phyloP scores from a whole-genome alignment of 75 land plant species.

The Picea glauca region DNA sequence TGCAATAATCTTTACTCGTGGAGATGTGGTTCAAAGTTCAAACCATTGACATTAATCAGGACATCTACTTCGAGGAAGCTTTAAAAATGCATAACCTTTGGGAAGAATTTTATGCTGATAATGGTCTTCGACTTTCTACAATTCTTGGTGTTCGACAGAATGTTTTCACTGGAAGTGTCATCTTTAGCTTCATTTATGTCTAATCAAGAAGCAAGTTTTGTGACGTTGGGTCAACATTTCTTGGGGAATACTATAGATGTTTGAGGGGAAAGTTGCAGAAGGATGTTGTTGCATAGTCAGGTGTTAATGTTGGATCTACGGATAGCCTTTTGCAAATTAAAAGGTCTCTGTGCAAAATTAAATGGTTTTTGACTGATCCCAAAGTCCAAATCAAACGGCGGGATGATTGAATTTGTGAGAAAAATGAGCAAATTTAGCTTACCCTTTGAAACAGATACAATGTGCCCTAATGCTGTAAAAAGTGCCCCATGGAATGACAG shows the following conservation, averaged over 20 bases:
- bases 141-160: conserved; percentile 93
- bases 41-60: conserved; percentile 97
- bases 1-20: conserved; percentile 40
- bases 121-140: conserved; percentile 73
- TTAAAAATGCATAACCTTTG: conserved; percentile 96
- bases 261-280: no score
- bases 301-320: no score
- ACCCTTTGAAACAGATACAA: no score
- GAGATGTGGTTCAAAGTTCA: conserved; percentile 71
- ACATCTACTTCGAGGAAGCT: conserved; percentile 95
- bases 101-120: conserved; percentile 72
- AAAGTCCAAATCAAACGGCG: no score
- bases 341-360: no score
- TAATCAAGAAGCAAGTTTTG: conserved; percentile 89
- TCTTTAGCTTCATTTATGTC: conserved; percentile 90
- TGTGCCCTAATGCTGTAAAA: no score
- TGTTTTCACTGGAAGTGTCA: conserved; percentile 94
- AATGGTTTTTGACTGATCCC: no score
- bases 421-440: no score
- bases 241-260: conserved; percentile 62
- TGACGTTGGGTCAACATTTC: conserved; percentile 80
- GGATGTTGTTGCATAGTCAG: no score
- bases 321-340: no score
- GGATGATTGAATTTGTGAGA: no score
- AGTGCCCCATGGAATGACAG: no score